phyloP scores from a whole-genome alignment of 805 yeast genomes.

The Pichia insulana region DNA sequence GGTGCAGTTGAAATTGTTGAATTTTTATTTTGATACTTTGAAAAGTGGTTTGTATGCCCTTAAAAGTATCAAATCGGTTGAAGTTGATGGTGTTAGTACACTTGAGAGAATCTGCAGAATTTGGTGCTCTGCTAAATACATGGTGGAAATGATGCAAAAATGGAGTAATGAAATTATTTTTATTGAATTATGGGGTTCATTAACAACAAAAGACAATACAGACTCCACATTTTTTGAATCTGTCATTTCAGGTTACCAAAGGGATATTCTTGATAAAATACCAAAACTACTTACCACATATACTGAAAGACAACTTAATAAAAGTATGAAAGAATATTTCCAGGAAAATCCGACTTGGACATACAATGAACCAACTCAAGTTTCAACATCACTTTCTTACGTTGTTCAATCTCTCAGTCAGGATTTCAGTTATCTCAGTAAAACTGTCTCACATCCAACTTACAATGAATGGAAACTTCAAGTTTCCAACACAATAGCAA shows the following conservation, averaged over 20 bases:
- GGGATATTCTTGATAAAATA: constrained; percentile 24
- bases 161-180: constrained; percentile 38
- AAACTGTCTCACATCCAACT: constrained; percentile 26
- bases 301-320: constrained; percentile 30
- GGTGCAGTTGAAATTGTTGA: constrained; percentile 50
- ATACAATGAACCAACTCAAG: not conserved
- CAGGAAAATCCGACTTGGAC: constrained; percentile 24
- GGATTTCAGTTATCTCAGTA: constrained; percentile 24
- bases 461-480: constrained; percentile 19
- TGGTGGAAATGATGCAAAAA: constrained; percentile 29
- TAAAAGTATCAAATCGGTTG: constrained; percentile 26
- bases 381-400: constrained; percentile 17
- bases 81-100: constrained; percentile 17
- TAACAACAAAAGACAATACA: constrained; percentile 15
- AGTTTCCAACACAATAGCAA: constrained; percentile 25
- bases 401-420: constrained; percentile 21
- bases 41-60: constrained; percentile 34
- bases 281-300: constrained; percentile 23
- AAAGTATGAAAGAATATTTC: constrained; percentile 30
- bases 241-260: constrained; percentile 30
- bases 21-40: constrained; percentile 39
- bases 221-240: constrained; percentile 36
- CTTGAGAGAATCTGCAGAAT: constrained; percentile 35
- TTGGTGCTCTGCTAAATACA: constrained; percentile 29
- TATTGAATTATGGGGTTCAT: constrained; percentile 33